A percentile compares a stretch with the other conserved stretches of the same genome.
phyloP scores from a whole-genome alignment of 1,284 basidiomycete species.

The Pseudozyma tsukubaensis region DNA sequence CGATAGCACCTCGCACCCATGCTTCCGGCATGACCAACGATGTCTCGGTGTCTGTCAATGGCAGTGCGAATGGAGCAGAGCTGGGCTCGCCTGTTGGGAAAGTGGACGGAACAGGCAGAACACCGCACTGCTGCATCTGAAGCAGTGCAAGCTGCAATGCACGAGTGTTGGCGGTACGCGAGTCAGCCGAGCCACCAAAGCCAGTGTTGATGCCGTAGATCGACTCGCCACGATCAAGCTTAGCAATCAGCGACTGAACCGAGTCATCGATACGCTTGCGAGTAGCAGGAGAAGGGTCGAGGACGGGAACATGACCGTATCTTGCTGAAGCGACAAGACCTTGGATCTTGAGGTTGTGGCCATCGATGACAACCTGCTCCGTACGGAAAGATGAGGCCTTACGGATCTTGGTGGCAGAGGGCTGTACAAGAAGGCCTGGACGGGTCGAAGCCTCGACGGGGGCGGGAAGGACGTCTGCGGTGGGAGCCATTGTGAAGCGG shows the following conservation, averaged over 20 bases:
- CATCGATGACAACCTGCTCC: constrained; percentile 55
- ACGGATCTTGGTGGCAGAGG: constrained; percentile 39
- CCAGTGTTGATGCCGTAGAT: constrained; percentile 62
- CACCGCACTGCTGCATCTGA: constrained; percentile 63
- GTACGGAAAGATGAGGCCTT: constrained; percentile 48
- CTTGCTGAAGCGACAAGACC: constrained; percentile 56
- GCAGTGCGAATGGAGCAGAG: constrained; percentile 45
- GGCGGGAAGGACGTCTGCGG: constrained; percentile 33
- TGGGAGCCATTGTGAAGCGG: constrained; percentile 30
- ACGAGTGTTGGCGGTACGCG: constrained; percentile 55
- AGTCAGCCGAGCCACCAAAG: constrained; percentile 62
- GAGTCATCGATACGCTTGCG: constrained; percentile 58
- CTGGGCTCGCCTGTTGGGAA: constrained; percentile 54
- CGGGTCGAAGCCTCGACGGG: constrained; percentile 15
- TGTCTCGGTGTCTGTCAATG: constrained; percentile 46
- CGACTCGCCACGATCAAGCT: constrained; percentile 58
- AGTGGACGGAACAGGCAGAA: constrained; percentile 52
- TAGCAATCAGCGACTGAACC: constrained; percentile 49
- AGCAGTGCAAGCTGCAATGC: constrained; percentile 61
- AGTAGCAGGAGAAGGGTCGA: constrained; percentile 44
- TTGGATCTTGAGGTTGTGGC: constrained; percentile 49
- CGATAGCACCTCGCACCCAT: constrained; percentile 88
- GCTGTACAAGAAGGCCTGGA: constrained; percentile 33
- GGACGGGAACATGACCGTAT: constrained; percentile 52
- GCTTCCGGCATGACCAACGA: constrained; percentile 74